Conservation (phyloP, 2,329 filamentous ascomycete species). For the Neofusicoccum laricinum region DNA sequence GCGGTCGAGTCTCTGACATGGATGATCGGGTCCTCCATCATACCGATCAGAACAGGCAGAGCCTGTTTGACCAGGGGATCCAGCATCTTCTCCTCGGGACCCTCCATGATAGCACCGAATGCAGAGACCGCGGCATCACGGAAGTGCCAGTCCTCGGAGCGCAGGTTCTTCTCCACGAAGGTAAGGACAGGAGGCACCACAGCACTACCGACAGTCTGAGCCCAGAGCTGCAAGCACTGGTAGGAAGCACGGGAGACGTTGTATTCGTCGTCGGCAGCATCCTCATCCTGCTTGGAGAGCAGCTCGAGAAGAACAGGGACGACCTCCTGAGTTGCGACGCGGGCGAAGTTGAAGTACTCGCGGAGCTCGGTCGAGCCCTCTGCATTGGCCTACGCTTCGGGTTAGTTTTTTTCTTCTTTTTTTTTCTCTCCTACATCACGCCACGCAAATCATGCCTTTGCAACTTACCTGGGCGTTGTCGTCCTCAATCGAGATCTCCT, state of each 20-base stretch:
- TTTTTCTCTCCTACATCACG: not conserved
- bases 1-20: constrained; percentile 95
- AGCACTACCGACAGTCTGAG: constrained; percentile 81
- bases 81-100: constrained; percentile 86
- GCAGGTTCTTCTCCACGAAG: constrained; percentile 90
- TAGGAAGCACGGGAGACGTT: constrained; percentile 94
- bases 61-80: constrained; percentile 96
- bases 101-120: constrained; percentile 98
- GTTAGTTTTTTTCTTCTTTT: not conserved
- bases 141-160: constrained; percentile 88
- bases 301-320: constrained; percentile 86
- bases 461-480: constrained; percentile 75
- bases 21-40: constrained; percentile 84
- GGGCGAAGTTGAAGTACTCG: constrained; percentile 92
- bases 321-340: constrained; percentile 89
- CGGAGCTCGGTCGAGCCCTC: constrained; percentile 82
- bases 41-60: constrained; percentile 83
- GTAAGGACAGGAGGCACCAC: constrained; percentile 82
- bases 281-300: constrained; percentile 95
- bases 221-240: constrained; percentile 92
- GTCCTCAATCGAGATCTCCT: constrained; percentile 96
- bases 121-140: constrained; percentile 95
- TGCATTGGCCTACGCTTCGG: constrained; percentile 47
- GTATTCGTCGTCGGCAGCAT: constrained; percentile 95
- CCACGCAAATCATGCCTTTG: not conserved